Base-by-base conservation (phyloP, 2,329 filamentous ascomycete species). In the Colletotrichum destructivum region DNA sequence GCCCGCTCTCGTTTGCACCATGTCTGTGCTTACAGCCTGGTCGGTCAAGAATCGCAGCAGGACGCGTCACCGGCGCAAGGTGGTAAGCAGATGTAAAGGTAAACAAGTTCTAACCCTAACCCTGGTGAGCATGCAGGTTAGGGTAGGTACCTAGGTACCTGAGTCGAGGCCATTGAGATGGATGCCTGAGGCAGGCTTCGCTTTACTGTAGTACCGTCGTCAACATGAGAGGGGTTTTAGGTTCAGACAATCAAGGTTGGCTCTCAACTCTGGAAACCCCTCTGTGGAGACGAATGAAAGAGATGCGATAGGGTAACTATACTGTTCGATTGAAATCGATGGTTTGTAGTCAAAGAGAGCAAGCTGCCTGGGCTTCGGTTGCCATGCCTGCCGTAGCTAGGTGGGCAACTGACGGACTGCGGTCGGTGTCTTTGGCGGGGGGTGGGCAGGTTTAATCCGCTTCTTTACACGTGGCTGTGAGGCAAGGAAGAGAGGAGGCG, bases 1-100 rank as follows among this genome's bases (percentile, higher is more conserved):
- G n/a, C 54, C 66, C 5, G 69, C 66, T 49, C 69, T 71, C 5
- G 69, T 71, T 23, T 59, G 65, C 26, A 69, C 69, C 69, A 71
- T 71, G 46, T 68, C 2, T 2, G 6, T 21, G 18, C 60, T 51
- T 49, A 12, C 54, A 49, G 15, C 40, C 2, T 51, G 46, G 9
- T 62, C 5, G 21, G 40, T n/a, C 26, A 26, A 42, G 2, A 38
- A 51, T 38, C 47, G 60, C 60, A 16, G 8, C 3, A 5, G 35
- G 38, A 16, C 52, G 49, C 64, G 57, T 59, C 38, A 23, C 38
- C 40, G 12, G 13, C 54, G 47, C 23, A 40, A 21, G 18, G 18
- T 13, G 40, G 55, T 31, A 21, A 56, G 7, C 3, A 23, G 31
- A n/a, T 52, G 21, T 38, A 12, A 55, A 55, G 44, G 66, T 65